A percentile compares a stretch with the other conserved stretches of the same genome.
Evolutionary conservation across 2,329 filamentous ascomycete genomes (phyloP).

Genomic region (Zymoseptoria brevis): DNA sequence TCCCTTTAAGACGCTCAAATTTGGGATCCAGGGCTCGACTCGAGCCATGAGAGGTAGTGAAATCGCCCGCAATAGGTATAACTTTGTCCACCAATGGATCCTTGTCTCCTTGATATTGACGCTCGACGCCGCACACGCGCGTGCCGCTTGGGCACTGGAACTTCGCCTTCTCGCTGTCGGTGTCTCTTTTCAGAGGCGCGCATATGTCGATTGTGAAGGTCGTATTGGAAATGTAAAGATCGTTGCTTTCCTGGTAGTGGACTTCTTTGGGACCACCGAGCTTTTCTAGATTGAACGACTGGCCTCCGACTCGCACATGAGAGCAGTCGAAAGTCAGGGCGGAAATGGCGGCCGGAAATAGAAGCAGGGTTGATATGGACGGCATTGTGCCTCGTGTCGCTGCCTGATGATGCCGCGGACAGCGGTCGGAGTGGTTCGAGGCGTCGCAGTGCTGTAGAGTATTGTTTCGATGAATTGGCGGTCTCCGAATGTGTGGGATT

Average conservation of each 20-base stretch:
- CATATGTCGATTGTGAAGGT: constrained; percentile 80
- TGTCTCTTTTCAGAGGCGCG: constrained; percentile 54
- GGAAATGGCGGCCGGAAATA: constrained; percentile 29
- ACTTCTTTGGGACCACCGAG: constrained; percentile 63
- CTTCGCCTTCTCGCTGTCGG: constrained; percentile 43
- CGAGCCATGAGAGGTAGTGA: constrained; percentile 49
- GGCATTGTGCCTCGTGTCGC: constrained; percentile 6
- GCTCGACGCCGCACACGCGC: constrained; percentile 68
- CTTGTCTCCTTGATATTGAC: constrained; percentile 44
- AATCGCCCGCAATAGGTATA: constrained; percentile 67
- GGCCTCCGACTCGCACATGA: constrained; percentile 50
- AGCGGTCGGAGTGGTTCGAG: background rate
- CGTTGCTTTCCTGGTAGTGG: constrained; percentile 43
- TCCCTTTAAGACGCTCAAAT: constrained; percentile 57
- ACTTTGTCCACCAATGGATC: constrained; percentile 47
- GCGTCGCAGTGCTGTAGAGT: background rate
- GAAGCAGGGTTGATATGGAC: constrained; percentile 17
- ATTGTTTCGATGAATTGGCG: background rate
- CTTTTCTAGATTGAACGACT: constrained; percentile 55
- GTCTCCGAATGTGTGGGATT: too few species aligned
- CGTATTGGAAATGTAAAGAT: constrained; percentile 56
- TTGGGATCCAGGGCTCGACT: constrained; percentile 54
- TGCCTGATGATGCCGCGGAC: background rate
- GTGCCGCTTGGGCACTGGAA: constrained; percentile 60
- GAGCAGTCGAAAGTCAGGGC: constrained; percentile 54